Evolutionary conservation across 352 stramenopile species (phyloP).

Genomic region (Phytopythium chamaehyphon): DNA sequence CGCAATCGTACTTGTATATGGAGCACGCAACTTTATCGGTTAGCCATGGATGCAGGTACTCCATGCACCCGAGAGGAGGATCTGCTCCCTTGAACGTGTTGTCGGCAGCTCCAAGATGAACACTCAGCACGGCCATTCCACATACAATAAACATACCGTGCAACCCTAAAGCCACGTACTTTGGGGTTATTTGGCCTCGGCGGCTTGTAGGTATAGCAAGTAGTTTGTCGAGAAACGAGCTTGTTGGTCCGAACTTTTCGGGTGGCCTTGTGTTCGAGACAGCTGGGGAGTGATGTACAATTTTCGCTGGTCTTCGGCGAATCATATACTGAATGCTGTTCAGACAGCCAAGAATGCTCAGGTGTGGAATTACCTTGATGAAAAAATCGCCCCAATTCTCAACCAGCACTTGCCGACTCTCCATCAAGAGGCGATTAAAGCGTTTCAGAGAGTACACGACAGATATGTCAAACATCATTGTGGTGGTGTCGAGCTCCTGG

Average conservation of each 20-base stretch:
- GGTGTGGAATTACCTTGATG: constrained; percentile 16
- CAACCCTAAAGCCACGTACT: not conserved
- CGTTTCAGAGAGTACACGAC: constrained; percentile 12
- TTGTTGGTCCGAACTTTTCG: not conserved
- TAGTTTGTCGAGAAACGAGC: not conserved
- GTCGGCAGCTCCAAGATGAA: not conserved
- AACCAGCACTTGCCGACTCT: constrained; percentile 19
- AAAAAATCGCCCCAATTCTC: constrained; percentile 10
- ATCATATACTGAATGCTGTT: constrained; percentile 11
- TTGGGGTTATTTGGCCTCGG: not conserved
- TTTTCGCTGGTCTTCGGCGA: not conserved
- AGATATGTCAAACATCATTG: not conserved
- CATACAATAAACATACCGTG: not conserved
- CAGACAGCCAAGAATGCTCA: constrained; percentile 17
- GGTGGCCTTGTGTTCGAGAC: not conserved
- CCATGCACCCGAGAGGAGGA: not conserved
- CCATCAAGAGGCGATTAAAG: constrained; percentile 20
- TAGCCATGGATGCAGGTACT: constrained; percentile 8
- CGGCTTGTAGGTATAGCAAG: not conserved
- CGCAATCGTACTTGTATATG: constrained; percentile 13
- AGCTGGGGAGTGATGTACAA: not conserved
- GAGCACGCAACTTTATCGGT: constrained; percentile 9
- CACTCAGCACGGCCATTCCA: not conserved
- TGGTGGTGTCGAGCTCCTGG: constrained; percentile 5
- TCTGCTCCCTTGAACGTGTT: not conserved